Conservation (phyloP, 2,329 filamentous ascomycete genomes). For the Clonostachys rosea region DNA sequence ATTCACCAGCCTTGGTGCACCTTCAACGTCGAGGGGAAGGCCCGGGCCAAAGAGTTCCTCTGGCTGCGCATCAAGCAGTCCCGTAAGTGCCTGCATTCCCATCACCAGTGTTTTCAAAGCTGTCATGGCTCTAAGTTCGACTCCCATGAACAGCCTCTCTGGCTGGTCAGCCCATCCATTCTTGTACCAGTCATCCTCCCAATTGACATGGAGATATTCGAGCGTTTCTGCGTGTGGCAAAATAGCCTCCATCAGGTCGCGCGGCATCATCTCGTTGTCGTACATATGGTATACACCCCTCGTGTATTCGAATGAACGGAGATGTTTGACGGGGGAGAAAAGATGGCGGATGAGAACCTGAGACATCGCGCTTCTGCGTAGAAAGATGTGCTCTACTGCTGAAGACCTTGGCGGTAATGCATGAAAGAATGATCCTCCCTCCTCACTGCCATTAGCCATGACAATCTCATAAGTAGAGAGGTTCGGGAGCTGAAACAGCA, state of each 20-base stretch:
- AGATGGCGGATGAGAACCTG: not conserved
- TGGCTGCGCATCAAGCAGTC: not conserved
- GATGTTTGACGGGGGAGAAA: not conserved
- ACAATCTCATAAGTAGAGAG: not conserved
- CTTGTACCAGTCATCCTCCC: slow-evolving; percentile 4
- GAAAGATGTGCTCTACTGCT: not conserved
- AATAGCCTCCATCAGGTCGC: slow-evolving; percentile 3
- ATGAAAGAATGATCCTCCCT: not conserved
- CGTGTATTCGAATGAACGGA: not conserved
- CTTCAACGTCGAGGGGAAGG: not conserved
- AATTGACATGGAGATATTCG: slow-evolving; percentile 5
- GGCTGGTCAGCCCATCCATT: not conserved
- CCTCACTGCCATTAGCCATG: not conserved
- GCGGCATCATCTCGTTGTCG: not conserved
- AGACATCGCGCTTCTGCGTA: not conserved
- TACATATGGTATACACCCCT: not conserved
- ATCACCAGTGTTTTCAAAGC: not conserved
- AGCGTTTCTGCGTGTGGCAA: slow-evolving; percentile 2
- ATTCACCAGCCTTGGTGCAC: slow-evolving; percentile 1
- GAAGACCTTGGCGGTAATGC: not conserved
- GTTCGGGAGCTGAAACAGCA: not conserved
- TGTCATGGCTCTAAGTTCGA: not conserved
- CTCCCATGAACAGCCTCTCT: not conserved
- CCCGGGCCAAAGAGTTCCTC: not conserved
- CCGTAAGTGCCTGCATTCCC: not conserved